A percentile compares a stretch with the other conserved stretches of the same genome.
phyloP scores from a whole-genome alignment of 2,329 filamentous ascomycete species.

The Amesomyces nigricolor region DNA sequence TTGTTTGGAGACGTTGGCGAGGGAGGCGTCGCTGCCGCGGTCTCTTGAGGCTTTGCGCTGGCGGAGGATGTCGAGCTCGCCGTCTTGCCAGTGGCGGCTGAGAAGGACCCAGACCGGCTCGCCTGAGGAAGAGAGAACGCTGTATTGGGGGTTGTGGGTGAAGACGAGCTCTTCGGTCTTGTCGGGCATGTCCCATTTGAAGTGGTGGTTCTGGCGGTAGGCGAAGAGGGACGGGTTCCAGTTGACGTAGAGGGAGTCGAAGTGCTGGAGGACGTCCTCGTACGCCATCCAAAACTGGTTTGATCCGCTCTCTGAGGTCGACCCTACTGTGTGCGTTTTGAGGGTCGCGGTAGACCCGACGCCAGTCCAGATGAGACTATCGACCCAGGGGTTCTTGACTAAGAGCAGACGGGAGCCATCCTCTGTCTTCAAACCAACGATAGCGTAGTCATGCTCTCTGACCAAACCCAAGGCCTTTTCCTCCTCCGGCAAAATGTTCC shows the following conservation, averaged over 20 bases:
- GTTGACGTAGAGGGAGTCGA: constrained; percentile 93
- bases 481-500: constrained; percentile 68
- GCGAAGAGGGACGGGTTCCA: constrained; percentile 88
- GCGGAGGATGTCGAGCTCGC: constrained; percentile 53
- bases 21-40: constrained; percentile 30
- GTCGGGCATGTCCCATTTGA: constrained; percentile 64
- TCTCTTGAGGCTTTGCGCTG: constrained; percentile 28
- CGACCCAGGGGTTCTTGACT: constrained; percentile 94
- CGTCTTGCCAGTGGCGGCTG: constrained; percentile 76
- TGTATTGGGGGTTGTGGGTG: constrained; percentile 65
- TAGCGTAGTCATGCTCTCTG: constrained; percentile 88
- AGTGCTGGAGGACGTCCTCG: constrained; percentile 82
- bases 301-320: constrained; percentile 38
- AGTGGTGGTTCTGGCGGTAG: constrained; percentile 82
- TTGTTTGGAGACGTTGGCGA: constrained; percentile 44
- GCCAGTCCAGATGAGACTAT: constrained; percentile 69
- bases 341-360: constrained; percentile 34
- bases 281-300: constrained; percentile 94
- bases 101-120: constrained; percentile 78
- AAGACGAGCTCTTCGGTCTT: constrained; percentile 49
- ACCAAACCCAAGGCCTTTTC: constrained; percentile 77
- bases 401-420: constrained; percentile 63
- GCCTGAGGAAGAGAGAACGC: constrained; percentile 52
- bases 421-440: constrained; percentile 66
- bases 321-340: constrained; percentile 26